A percentile compares a stretch with the other conserved stretches of the same genome.
Evolutionary conservation across 345 rosid genomes (phyloP).

Genomic region (Populus ilicifolia): DNA sequence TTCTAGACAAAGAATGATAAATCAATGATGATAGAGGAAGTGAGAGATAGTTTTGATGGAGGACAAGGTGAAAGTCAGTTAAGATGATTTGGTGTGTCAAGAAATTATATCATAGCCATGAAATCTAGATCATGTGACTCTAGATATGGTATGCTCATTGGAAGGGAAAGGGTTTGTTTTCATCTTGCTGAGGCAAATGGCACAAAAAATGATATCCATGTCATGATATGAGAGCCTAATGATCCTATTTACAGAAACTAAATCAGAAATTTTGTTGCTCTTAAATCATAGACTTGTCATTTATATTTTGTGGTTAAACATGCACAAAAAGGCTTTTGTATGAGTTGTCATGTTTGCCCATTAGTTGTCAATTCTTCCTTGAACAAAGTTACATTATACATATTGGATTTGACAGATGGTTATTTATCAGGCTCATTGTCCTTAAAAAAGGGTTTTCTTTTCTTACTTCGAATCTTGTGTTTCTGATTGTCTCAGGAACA

Average conservation of each 20-base stretch:
- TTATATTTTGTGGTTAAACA: neutral
- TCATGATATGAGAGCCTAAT: neutral
- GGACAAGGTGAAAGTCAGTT: neutral
- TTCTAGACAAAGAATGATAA: neutral
- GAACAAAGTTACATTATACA: neutral
- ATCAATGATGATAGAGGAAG: neutral
- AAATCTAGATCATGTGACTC: neutral
- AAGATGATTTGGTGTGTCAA: neutral
- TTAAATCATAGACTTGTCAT: neutral
- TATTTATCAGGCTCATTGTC: neutral
- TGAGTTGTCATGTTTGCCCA: neutral
- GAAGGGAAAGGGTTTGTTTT: neutral
- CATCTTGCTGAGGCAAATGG: neutral
- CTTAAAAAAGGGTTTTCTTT: neutral
- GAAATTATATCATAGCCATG: neutral
- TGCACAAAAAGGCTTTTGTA: neutral
- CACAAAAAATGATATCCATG: neutral
- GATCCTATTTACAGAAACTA: neutral
- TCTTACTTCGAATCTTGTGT: slow-evolving; percentile 8
- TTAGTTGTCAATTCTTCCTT: neutral
- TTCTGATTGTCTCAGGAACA: slow-evolving; percentile 62
- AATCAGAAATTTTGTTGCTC: neutral
- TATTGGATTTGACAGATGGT: neutral
- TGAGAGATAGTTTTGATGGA: neutral
- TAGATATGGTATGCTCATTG: neutral